Base-by-base conservation (phyloP, 1,139 yeast genomes). In the Blastobotrys capitulatus region DNA sequence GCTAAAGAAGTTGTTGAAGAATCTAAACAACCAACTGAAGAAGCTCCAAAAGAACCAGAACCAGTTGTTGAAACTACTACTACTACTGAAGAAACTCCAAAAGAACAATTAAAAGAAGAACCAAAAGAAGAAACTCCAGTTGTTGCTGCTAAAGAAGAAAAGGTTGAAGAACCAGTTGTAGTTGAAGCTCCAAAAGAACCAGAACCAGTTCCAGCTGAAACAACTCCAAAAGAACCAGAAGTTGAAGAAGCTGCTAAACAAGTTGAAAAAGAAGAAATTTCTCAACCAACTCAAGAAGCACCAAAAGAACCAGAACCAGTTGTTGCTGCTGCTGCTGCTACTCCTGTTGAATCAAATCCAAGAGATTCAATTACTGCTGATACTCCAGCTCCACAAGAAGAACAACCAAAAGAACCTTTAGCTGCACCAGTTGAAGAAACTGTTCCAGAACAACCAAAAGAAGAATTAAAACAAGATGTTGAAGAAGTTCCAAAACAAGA, bases 1-100 rank as follows among this genome's bases (percentile, higher is more conserved):
- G 48, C 37, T 19, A 42, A 46, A 20, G 52, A 42, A 19, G 41
- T 35, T 15, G 44, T 38, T 10, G 44, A 31, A 13, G 48, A 43
- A 8, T 35, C 40, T 18, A 40, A 46, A 18, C 41, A 42, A 22
- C 38, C 20, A 25, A 35, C 13, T 32, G 37, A 50, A 32, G 44
- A 35, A 31, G 45, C 44, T 38, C 29, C 38, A 8, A 29, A 46
- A 25, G 44, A 18, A 13, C 25, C 44, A 12, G 26, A 43, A 34
- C 37, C 37, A 12, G 46, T 25, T 19, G 10, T 16, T 10, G 37
- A 34, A 6, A 34, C 37, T 34, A 16, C 19, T 7, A 6, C 6
- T 6, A 16, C 8, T 15, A n/a, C 6, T 6, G 37, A 34, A 16
- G 37, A 9, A 9, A 16, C 6, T 6, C 37, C 16, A 34, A 9